Evolutionary conservation across 768 basidiomycete genomes (phyloP), one percentile per base, ranked within the genome.

Genomic region (Exidia glandulosa): DNA sequence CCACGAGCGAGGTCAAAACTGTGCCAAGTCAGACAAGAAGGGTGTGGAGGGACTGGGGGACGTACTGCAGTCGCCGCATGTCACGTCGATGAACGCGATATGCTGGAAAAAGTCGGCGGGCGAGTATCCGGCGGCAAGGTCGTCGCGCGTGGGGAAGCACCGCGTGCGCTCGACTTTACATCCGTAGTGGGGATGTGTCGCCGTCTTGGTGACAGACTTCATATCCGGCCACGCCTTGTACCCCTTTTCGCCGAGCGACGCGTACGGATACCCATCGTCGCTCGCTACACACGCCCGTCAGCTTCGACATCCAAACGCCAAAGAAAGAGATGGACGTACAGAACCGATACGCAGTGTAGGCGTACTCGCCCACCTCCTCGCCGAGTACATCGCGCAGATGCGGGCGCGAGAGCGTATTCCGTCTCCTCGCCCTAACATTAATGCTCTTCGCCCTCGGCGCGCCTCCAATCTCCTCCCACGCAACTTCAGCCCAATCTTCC

Each of bases 11-110:
- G 1, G 66, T 57, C 32, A 76, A 68, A 9, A 74, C 70, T 63
- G 32, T 12, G 47, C 47, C 29, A 48, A 54, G 2, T 16, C 32
- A 37, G 36, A 10, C 36, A 37, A 37, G 14, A 16, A 48, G 30
- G 9, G 25, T 13, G 50, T 54, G 30, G 30, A 29, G 25, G 30
- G 16, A 30, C 19, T 12, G 9, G 31, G 45, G 31, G 34, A 27
- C 30, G 30, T 32, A 63, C 62, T 14, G 58, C 73, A 74, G 57
- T 76, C 75, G 25, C 76, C 76, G 64, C 75, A 76, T 10, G 66
- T 33, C 10, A 63, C 56, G 7, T 63, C 54, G 19, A 66, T 65
- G 63, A 73, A 75, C 0, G 74, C 71, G 32, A 74, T 66, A 52
- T 70, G 66, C 57, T 63, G 69, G 66, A 77, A 71, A 23, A 72